A percentile compares a stretch with the other conserved stretches of the same genome.
Evolutionary conservation across 169 alveolate species (phyloP).

Genomic region (Eimeria sp.): DNA sequence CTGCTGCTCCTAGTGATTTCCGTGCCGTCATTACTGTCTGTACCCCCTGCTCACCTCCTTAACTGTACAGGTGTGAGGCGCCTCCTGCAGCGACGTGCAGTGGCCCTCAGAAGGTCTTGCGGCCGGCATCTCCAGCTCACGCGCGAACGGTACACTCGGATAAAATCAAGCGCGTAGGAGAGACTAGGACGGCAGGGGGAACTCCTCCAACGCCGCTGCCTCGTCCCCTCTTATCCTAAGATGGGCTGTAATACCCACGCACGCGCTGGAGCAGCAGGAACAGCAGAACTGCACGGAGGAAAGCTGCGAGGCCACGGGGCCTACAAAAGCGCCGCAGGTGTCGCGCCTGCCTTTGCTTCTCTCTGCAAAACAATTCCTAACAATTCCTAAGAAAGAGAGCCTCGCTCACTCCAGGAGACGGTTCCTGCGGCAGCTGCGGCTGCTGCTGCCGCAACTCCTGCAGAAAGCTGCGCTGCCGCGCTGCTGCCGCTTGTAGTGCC

Average conservation of each 20-base stretch:
- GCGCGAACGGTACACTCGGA: neutral
- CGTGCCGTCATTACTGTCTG: neutral
- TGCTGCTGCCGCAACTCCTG: slow-evolving; percentile 39
- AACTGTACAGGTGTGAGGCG: slow-evolving; percentile 43
- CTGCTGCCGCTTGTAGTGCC: slow-evolving; percentile 49
- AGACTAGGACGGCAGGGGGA: neutral
- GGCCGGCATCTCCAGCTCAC: neutral
- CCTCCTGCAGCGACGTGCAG: slow-evolving; percentile 60
- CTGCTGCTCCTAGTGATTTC: neutral
- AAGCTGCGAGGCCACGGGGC: slow-evolving; percentile 9
- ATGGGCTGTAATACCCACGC: neutral
- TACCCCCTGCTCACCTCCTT: slow-evolving; percentile 12
- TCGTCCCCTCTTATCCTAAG: neutral
- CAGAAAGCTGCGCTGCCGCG: slow-evolving; percentile 16
- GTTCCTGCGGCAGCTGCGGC: slow-evolving; percentile 35
- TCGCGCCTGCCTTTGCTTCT: slow-evolving; percentile 28
- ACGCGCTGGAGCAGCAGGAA: slow-evolving; percentile 46
- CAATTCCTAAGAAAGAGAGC: neutral
- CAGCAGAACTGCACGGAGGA: neutral
- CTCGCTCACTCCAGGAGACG: neutral
- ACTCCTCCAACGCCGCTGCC: slow-evolving; percentile 31
- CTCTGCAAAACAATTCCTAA: neutral
- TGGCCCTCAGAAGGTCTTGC: slow-evolving; percentile 13
- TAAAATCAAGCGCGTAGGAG: neutral
- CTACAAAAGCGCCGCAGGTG: slow-evolving; percentile 17